phyloP scores from a whole-genome alignment of 2,329 filamentous ascomycete species.

The Acephala macrosclerotiorum region DNA sequence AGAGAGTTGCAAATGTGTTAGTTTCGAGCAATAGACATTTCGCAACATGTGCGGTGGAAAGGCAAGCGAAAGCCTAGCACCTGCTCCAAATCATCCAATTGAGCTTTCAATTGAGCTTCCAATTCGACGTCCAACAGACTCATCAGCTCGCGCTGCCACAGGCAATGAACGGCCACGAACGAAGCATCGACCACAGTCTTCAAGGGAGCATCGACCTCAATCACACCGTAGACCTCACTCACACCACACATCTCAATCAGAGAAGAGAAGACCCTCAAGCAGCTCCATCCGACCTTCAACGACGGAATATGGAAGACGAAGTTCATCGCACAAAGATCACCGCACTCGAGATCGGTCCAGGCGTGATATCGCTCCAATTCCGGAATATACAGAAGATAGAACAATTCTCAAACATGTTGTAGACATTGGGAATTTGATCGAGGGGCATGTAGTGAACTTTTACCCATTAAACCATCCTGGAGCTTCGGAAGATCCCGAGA shows the following conservation, averaged over 20 bases:
- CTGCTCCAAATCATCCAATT: neutral
- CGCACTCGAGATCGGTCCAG: neutral
- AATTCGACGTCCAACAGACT: neutral
- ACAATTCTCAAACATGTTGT: neutral
- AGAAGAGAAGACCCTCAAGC: neutral
- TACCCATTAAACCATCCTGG: neutral
- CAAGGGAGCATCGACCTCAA: neutral
- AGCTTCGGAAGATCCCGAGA: neutral
- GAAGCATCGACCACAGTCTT: neutral
- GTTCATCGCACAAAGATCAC: neutral
- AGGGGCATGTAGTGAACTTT: neutral
- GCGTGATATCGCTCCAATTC: neutral
- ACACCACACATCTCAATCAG: conserved; percentile 5
- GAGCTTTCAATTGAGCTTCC: neutral
- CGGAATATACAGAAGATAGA: neutral
- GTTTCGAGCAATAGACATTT: too few relatives aligned
- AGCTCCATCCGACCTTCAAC: neutral
- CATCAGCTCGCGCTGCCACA: neutral
- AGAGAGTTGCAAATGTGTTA: too few relatives aligned
- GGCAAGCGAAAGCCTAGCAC: neutral
- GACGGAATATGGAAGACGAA: neutral
- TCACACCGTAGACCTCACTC: neutral
- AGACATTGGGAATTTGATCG: neutral
- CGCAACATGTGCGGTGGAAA: neutral
- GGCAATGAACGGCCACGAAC: neutral